A percentile compares a stretch with the other conserved stretches of the same genome.
Conservation (phyloP, 495 filamentous ascomycete genomes). For the Astrocystis sublimbata region DNA sequence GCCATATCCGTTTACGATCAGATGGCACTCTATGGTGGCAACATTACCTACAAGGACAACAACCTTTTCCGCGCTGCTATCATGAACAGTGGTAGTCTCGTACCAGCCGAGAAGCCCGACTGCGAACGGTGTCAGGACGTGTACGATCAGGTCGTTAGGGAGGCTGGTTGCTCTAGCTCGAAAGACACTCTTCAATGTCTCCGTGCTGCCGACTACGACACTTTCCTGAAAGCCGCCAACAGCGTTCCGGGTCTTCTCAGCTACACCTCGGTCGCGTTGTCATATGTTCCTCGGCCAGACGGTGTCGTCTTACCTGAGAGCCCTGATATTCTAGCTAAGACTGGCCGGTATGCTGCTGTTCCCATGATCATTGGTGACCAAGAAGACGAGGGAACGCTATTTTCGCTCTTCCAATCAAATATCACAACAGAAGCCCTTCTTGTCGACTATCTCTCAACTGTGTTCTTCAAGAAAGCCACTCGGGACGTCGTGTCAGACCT, state of each 20-base stretch:
- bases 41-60: constrained; percentile 69
- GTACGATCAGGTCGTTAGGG: constrained; percentile 61
- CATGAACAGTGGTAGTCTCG: constrained; percentile 69
- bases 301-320: constrained; percentile 56
- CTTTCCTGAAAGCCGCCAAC: constrained; percentile 64
- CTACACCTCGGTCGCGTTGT: constrained; percentile 63
- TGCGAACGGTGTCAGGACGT: constrained; percentile 61
- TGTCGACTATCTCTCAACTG: constrained; percentile 55
- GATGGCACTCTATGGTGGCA: constrained; percentile 66
- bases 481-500: constrained; percentile 47
- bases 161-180: constrained; percentile 59
- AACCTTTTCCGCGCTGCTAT: constrained; percentile 69
- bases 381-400: constrained; percentile 63
- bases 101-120: constrained; percentile 65
- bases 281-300: constrained; percentile 67
- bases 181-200: constrained; percentile 64
- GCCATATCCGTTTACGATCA: constrained; percentile 72
- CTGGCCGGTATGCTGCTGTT: constrained; percentile 56
- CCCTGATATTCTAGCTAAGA: constrained; percentile 52
- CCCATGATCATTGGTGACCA: constrained; percentile 62
- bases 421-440: constrained; percentile 59
- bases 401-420: constrained; percentile 63
- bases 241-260: constrained; percentile 64
- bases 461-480: constrained; percentile 59
- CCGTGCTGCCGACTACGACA: constrained; percentile 57